Evolutionary conservation across 495 filamentous ascomycete genomes (phyloP).

Genomic region (Neurospora sp.): DNA sequence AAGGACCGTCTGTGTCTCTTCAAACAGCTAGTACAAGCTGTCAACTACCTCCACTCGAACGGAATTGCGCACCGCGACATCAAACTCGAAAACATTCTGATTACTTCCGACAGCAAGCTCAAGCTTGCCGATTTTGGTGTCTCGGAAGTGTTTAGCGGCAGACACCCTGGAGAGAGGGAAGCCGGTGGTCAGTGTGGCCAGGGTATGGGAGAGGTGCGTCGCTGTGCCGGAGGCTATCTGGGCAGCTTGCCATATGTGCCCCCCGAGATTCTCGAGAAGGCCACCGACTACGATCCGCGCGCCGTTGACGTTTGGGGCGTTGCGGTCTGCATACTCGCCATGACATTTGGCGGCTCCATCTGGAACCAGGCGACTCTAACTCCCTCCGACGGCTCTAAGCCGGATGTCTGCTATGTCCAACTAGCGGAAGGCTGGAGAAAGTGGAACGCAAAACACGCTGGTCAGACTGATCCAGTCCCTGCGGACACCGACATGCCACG

Average conservation of each 20-base stretch:
- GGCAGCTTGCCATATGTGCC: conserved; percentile 70
- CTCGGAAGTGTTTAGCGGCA: conserved; percentile 64
- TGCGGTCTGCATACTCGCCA: conserved; percentile 60
- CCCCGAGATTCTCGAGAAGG: conserved; percentile 61
- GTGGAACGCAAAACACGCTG: conserved; percentile 43
- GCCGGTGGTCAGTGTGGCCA: conserved; percentile 55
- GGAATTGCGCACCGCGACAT: conserved; percentile 76
- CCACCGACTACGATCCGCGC: conserved; percentile 60
- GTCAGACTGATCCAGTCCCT: conserved; percentile 35
- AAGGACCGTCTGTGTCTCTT: conserved; percentile 67
- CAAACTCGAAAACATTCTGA: conserved; percentile 69
- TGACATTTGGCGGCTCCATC: conserved; percentile 52
- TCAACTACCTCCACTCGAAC: conserved; percentile 57
- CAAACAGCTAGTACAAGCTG: conserved; percentile 65
- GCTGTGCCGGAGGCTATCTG: conserved; percentile 61
- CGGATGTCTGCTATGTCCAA: conserved; percentile 40
- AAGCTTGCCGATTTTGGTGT: conserved; percentile 80
- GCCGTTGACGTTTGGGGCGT: conserved; percentile 71
- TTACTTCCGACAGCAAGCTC: conserved; percentile 56
- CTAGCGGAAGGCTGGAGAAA: conserved; percentile 54
- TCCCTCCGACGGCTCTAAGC: background rate
- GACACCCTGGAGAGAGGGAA: conserved; percentile 57
- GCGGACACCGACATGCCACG: conserved; percentile 43
- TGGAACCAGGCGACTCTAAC: conserved; percentile 46
- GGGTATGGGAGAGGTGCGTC: conserved; percentile 52